Conservation (phyloP, 768 basidiomycete genomes). For the Kwoniella dejecticola region DNA sequence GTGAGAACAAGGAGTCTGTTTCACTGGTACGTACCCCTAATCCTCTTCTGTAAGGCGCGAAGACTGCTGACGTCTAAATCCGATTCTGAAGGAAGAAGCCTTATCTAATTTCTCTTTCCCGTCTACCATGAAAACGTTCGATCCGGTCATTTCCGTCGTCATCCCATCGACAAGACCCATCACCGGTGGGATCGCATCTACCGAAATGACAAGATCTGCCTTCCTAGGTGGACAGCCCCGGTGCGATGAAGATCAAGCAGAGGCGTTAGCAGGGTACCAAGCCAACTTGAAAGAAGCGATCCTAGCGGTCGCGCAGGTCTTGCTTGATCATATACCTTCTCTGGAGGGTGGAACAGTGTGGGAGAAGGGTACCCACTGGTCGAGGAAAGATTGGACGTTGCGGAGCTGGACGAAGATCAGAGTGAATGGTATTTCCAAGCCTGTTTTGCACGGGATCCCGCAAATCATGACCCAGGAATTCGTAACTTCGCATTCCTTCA, state of each 20-base stretch:
- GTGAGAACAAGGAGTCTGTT: not conserved
- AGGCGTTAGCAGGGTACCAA: not conserved
- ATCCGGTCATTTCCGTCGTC: not conserved
- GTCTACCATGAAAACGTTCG: not conserved
- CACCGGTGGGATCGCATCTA: not conserved
- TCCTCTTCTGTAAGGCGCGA: no score
- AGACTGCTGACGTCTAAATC: no score
- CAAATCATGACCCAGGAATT: not conserved
- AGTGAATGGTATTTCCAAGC: not conserved
- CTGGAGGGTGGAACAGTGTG: not conserved
- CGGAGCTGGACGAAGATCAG: not conserved
- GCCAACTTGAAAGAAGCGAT: not conserved
- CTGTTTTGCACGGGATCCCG: not conserved
- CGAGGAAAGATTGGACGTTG: constrained; percentile 5
- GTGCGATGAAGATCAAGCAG: no score
- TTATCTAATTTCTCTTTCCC: not conserved
- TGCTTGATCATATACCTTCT: not conserved
- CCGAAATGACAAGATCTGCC: not conserved
- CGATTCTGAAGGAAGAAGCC: not conserved
- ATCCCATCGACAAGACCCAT: not conserved
- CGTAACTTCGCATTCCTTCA: not conserved
- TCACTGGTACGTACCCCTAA: not conserved
- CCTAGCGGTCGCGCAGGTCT: not conserved
- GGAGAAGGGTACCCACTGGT: constrained; percentile 3
- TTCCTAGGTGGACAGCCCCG: no score